Evolutionary conservation across 176 grass and related monocot genomes (phyloP).

Genomic region (Chrysopogon serrulatus): DNA sequence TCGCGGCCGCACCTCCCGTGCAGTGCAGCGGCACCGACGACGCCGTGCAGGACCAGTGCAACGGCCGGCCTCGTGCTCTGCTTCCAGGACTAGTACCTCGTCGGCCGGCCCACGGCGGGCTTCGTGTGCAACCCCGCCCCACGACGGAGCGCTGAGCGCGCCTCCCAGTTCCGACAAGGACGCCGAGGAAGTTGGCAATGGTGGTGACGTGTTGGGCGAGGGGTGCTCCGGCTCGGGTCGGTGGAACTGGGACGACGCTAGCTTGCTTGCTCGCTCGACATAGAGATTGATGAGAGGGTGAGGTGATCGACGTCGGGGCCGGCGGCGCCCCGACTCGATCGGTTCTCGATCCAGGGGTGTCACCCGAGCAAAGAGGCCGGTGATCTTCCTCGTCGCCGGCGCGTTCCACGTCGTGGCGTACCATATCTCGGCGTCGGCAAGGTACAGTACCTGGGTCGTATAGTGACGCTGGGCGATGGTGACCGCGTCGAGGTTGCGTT

Average conservation of each 20-base stretch:
- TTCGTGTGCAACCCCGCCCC: slow-evolving; percentile 23
- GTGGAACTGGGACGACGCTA: slow-evolving; percentile 4
- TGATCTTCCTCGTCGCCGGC: not conserved
- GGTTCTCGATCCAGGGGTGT: not conserved
- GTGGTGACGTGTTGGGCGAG: too few relatives aligned
- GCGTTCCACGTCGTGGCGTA: slow-evolving; percentile 11
- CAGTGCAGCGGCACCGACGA: not conserved
- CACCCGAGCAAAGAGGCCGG: slow-evolving; percentile 6
- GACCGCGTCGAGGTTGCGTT: too few relatives aligned
- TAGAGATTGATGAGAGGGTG: not conserved
- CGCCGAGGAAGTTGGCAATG: not conserved
- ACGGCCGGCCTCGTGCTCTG: slow-evolving; percentile 19
- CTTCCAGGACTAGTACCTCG: not conserved
- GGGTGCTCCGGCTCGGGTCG: not conserved
- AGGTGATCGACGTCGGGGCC: not conserved
- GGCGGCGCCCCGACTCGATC: not conserved
- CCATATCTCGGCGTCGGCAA: slow-evolving; percentile 5
- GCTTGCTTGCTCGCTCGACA: not conserved
- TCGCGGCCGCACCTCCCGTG: not conserved
- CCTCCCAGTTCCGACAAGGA: slow-evolving; percentile 7
- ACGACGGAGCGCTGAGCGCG: slow-evolving; percentile 2
- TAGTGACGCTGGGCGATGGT: not conserved
- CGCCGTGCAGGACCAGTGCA: not conserved
- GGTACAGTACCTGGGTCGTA: not conserved
- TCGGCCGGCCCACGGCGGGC: not conserved